Base-by-base conservation (phyloP, 2,329 filamentous ascomycete species). In the Hypoxylon sp. region DNA sequence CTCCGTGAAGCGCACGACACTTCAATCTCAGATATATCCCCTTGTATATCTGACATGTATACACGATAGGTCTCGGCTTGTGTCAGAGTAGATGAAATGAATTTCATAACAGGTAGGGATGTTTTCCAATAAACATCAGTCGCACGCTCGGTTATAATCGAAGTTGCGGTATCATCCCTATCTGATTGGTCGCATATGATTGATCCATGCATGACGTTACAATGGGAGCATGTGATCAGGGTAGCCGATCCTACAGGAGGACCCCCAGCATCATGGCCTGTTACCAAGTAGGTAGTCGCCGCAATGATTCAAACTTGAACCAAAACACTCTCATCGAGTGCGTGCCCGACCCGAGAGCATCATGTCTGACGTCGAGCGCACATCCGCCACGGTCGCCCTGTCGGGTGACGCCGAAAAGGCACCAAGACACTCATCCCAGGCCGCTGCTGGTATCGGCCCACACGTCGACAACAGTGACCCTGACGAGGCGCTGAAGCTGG, bases 401-500 rank as follows among this genome's bases (percentile, higher is more conserved):
- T 30, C 57, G 24, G 22, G 39, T 34, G 67, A 68, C 49, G 34
- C 50, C 28, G 69, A 72, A 48, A 71, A 73, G 59, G 43, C 43
- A 22, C 43, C 24, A 6, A 57, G 51, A 8, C 47, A 53, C 55
- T 56, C 64, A 41, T 37, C 69, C 20, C 46, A 58, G 20, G 20
- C 43, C 13, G 37, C 39, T n/a, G n/a, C 15, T 10, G 61, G 53
- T 7, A 44, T 64, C 15, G 58, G 55, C 11, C 44, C 41, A 56
- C 78, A 81, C 56, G 76, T 76, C 22, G 72, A 78, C 57, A 68
- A 68, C 43, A 75, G 77, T 63, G 77, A 81, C 65, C 79, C 78
- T 7, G 80, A 82, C 68, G 78, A 79, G 62, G 80, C 80, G 3
- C 72, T 81, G 47, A 76, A 77, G 56, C 77, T 80, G 4, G 75